A percentile compares a stretch with the other conserved stretches of the same genome.
These are phyloP conservation scores for Pleurotus eryngii DNA, from an alignment of 768 basidiomycete species.

Conservation along the genomic window DNA sequence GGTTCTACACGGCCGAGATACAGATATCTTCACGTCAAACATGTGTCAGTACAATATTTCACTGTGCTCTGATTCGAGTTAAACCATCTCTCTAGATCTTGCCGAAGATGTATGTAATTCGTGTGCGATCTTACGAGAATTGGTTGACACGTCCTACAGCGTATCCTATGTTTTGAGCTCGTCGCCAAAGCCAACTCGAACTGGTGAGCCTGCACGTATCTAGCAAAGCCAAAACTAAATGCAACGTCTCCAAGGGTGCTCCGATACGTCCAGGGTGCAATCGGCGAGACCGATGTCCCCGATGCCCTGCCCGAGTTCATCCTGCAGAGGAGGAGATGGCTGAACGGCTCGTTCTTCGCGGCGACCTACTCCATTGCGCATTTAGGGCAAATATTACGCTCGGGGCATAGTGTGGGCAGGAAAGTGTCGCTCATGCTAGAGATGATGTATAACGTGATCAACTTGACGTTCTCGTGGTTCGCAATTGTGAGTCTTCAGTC, in stretches of 20 bases:
- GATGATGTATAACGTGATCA: slow-evolving; percentile 83
- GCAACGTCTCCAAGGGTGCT: slow-evolving; percentile 62
- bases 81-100: slow-evolving; percentile 48
- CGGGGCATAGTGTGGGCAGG: slow-evolving; percentile 75
- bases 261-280: slow-evolving; percentile 92
- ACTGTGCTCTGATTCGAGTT: neutral
- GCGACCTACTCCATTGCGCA: slow-evolving; percentile 92
- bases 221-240: no score
- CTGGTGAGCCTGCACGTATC: slow-evolving; percentile 45
- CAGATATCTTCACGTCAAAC: slow-evolving; percentile 93
- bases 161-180: slow-evolving; percentile 79
- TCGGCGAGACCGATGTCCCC: slow-evolving; percentile 93
- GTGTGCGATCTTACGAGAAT: no score
- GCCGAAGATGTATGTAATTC: slow-evolving; percentile 69
- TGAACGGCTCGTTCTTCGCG: slow-evolving; percentile 93
- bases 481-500: slow-evolving; percentile 57
- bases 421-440: slow-evolving; percentile 77
- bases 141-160: slow-evolving; percentile 37
- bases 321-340: slow-evolving; percentile 83
- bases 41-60: slow-evolving; percentile 67
- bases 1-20: slow-evolving; percentile 74
- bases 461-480: slow-evolving; percentile 92
- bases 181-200: slow-evolving; percentile 74
- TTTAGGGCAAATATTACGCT: slow-evolving; percentile 71
- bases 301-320: slow-evolving; percentile 93